Base-by-base conservation (phyloP, 2,329 filamentous ascomycete genomes). In the Colletotrichum godetiae region DNA sequence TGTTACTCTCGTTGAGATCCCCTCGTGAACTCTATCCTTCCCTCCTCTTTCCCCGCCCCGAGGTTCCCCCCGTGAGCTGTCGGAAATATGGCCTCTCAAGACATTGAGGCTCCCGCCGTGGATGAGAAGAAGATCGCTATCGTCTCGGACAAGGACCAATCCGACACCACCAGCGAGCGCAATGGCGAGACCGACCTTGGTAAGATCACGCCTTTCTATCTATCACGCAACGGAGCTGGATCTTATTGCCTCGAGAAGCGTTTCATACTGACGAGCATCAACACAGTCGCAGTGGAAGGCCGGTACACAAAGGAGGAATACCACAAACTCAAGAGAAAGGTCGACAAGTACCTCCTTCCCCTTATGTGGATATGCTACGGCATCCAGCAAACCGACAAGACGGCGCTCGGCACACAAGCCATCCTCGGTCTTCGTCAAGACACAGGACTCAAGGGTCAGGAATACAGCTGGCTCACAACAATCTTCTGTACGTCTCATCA, bases 331-430 rank as follows among this genome's bases (percentile, higher is more conserved):
- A 82, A 81, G 75, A 77, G 78, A 35, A 87, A 87, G 74, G 81
- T 85, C 22, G 85, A 87, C 73, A 79, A 79, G n/a, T 86, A 83
- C 70, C 78, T 87, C 19, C 80, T 87, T 0, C 85, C 85, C 1
- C 76, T 87, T 55, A 87, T 87, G 85, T 87, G 83, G 81, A 77
- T 83, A 8, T 86, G 85, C 75, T 87, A 87, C 71, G 86, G 86
- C 46, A 84, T 87, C 61, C 86, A 88, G 74, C 86, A 87, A 75
- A 83, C 81, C 0, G 85, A 87, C 77, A 87, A 87, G 76, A 87
- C 84, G 1, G 82, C 83, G 0, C 78, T 84, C 19, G 79, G 82
- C 24, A 81, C 78, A 0, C 83, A 84, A 62, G 83, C 83, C 19
- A 83, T 79, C 0, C 84, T 84, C 59, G 83, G 83, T 6, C 77